Evolutionary conservation across 2,329 filamentous ascomycete genomes (phyloP), one percentile per base, ranked within the genome.

Genomic region (Cladosporium cucumerinum): DNA sequence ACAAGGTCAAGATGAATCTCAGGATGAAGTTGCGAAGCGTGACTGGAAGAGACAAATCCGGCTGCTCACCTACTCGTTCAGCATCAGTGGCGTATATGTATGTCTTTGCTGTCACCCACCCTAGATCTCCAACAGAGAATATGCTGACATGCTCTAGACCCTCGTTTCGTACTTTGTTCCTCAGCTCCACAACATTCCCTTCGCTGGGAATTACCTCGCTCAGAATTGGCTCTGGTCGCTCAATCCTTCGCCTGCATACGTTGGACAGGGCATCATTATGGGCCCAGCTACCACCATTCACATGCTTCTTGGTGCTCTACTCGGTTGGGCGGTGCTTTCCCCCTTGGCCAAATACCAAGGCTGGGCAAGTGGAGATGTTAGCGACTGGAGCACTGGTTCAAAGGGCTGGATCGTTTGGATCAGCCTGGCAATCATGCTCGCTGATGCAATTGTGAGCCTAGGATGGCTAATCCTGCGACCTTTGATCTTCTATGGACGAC

Each of bases 371-470:
- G 95, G 93, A 0, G 84, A 88, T 1, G 92, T 97, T 0, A 84
- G 87, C 63, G 91, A 96, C 75, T 99, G 95, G 95, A 91, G 94
- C 66, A 87, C 84, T 18, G 95, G 95, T 11, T 97, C 92, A 75
- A 97, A 98, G 79, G 95, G 94, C 46, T 99, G 95, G 95, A 98
- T 99, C 66, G 92, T 99, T 0, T 99, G 95, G 95, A 84, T 96
- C 2, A 97, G 92, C 36, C 81, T 99, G 32, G 92, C 95, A 3
- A 97, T 99, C 69, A 99, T 99, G 95, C 84, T 99, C 28, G 91
- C 92, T 25, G 95, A 99, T 77, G 92, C 94, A 0, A 84, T 99
- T 3, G 86, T 98, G 67, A 97, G 91, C 72, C 85, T 99, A 11
- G 87, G 90, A 1, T 93, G 93, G 82, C 84, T 97, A 48, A 81